These are phyloP conservation scores for Porodaedalea pini DNA, from an alignment of 1,284 basidiomycete species.

Conservation along the genomic window DNA sequence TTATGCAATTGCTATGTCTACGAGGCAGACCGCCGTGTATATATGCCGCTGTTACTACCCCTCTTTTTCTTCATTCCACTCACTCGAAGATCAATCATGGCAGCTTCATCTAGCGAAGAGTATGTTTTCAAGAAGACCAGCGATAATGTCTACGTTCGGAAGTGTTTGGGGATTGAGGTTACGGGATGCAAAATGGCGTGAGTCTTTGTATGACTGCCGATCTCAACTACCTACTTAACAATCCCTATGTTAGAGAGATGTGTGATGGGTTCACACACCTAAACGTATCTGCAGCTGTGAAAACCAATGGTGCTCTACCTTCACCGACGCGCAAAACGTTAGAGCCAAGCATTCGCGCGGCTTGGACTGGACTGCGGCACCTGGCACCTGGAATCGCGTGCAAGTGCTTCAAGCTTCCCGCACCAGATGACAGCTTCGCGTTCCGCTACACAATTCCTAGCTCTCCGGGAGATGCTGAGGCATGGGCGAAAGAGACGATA, in stretches of 20 bases:
- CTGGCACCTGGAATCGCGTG: slow-evolving; percentile 14
- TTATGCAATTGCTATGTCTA: too few species aligned
- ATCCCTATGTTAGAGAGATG: not conserved
- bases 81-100: slow-evolving; percentile 1
- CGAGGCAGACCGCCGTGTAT: too few species aligned
- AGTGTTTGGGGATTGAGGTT: not conserved
- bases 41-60: too few species aligned
- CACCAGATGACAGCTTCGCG: slow-evolving; percentile 12
- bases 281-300: not conserved
- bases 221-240: not conserved
- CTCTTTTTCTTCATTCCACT: too few species aligned
- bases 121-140: not conserved
- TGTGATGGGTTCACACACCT: slow-evolving; percentile 19
- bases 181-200: not conserved
- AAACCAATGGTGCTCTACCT: not conserved
- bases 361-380: slow-evolving; percentile 19
- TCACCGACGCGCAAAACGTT: not conserved
- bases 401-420: slow-evolving; percentile 10
- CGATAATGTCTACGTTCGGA: not conserved
- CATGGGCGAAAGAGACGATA: slow-evolving; percentile 16
- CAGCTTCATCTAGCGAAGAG: not conserved
- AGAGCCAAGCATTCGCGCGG: slow-evolving; percentile 7
- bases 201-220: not conserved
- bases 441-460: slow-evolving; percentile 16
- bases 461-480: not conserved